phyloP scores from a whole-genome alignment of 1,139 yeast species.

The Geotrichum fermentans region DNA sequence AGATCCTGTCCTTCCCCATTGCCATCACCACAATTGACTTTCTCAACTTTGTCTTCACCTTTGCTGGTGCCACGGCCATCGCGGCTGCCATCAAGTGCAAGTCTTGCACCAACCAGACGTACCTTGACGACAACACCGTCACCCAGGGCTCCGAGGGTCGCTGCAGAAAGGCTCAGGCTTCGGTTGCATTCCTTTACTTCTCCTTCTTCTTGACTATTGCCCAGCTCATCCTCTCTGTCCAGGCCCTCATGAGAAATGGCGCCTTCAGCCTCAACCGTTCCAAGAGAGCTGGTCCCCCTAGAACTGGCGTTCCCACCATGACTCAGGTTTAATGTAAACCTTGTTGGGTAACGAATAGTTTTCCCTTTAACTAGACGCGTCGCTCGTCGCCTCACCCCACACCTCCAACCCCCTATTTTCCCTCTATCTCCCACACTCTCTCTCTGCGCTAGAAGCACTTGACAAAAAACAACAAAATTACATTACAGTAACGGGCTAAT shows the following conservation, averaged over 20 bases:
- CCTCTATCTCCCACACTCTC: no score
- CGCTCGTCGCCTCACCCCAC: no score
- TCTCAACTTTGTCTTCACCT: conserved; percentile 83
- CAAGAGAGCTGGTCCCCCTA: conserved; percentile 43
- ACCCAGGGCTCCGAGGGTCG: conserved; percentile 72
- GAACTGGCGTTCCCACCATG: conserved; percentile 76
- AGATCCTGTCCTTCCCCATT: conserved; percentile 83
- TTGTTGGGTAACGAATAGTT: no score
- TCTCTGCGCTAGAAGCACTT: no score
- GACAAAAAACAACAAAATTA: neutral
- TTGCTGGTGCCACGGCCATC: conserved; percentile 89
- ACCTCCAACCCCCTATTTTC: no score
- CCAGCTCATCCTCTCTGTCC: conserved; percentile 57
- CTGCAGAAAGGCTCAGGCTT: conserved; percentile 94
- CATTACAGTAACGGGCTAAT: no score
- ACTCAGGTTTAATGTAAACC: conserved; percentile 10
- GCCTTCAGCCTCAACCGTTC: conserved; percentile 51
- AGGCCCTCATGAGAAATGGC: conserved; percentile 63
- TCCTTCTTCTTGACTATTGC: conserved; percentile 71
- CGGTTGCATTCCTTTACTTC: conserved; percentile 85
- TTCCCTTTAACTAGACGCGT: no score
- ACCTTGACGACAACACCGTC: conserved; percentile 60
- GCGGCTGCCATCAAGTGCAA: conserved; percentile 86
- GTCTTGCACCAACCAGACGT: conserved; percentile 68
- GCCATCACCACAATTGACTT: conserved; percentile 71